A percentile compares a stretch with the other conserved stretches of the same genome.
These are phyloP conservation scores for Metarhizium anisopliae DNA, from an alignment of 2,329 filamentous ascomycete genomes.

Conservation along the genomic window DNA sequence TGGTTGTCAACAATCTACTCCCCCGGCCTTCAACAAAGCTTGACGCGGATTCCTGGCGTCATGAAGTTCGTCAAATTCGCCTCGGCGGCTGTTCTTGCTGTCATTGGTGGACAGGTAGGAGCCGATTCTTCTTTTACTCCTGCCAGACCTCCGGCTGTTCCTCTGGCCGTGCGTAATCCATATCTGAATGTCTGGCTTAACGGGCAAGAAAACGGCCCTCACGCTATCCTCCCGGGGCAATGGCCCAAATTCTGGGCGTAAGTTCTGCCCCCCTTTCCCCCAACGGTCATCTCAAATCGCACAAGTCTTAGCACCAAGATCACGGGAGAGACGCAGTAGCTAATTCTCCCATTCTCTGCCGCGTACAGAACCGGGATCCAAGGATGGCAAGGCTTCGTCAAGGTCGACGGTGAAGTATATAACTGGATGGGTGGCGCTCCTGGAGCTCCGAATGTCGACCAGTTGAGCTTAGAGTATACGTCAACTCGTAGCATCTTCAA, in stretches of 20 bases:
- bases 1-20: constrained; percentile 1
- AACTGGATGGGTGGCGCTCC: constrained; percentile 58
- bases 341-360: constrained; percentile 19
- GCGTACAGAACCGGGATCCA: constrained; percentile 31
- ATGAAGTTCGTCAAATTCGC: constrained; percentile 15
- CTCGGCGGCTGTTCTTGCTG: constrained; percentile 10
- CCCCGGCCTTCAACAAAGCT: constrained; percentile 3
- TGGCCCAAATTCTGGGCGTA: constrained; percentile 65
- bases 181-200: constrained; percentile 65
- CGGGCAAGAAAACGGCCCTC: constrained; percentile 51
- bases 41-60: constrained; percentile 3
- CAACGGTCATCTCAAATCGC: neutral
- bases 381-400: constrained; percentile 61
- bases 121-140: constrained; percentile 49
- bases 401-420: constrained; percentile 54
- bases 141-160: constrained; percentile 57
- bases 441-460: constrained; percentile 41
- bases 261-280: constrained; percentile 17
- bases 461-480: constrained; percentile 59
- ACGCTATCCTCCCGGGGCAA: constrained; percentile 57
- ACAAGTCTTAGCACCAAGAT: neutral
- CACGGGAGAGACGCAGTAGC: neutral
- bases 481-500: constrained; percentile 64
- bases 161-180: constrained; percentile 65
- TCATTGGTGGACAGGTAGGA: constrained; percentile 8